A percentile compares a stretch with the other conserved stretches of the same genome.
Conservation (phyloP, 352 stramenopile species). For the Globisporangium camurandrum region DNA sequence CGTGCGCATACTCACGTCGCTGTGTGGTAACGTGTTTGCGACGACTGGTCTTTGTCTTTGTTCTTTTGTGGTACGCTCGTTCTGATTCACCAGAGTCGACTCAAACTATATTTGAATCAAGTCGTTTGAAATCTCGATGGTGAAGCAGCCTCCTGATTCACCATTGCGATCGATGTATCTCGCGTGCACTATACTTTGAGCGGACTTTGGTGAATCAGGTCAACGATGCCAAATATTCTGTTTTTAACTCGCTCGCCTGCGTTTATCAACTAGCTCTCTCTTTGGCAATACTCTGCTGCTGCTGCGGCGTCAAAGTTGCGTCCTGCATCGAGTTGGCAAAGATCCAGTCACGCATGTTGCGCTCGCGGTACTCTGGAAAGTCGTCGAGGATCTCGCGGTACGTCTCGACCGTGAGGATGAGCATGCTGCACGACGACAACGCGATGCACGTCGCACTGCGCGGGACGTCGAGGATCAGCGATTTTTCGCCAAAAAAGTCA, state of each 20-base stretch:
- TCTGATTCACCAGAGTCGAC: neutral
- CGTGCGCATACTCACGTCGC: neutral
- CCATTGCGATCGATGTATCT: too few relatives aligned
- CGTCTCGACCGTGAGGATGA: conserved; percentile 33
- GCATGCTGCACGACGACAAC: conserved; percentile 30
- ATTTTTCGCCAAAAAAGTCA: conserved; percentile 43
- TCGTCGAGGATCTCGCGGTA: conserved; percentile 36
- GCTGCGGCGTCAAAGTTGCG: neutral
- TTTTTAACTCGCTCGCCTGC: too few relatives aligned
- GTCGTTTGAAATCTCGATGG: too few relatives aligned
- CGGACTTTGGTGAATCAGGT: too few relatives aligned
- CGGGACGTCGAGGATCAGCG: conserved; percentile 32
- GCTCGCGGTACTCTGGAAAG: conserved; percentile 40
- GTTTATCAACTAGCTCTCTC: too few relatives aligned
- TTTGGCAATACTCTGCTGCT: too few relatives aligned
- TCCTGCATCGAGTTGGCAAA: conserved; percentile 13
- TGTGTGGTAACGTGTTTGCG: too few relatives aligned
- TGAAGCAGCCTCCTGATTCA: too few relatives aligned
- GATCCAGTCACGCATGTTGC: conserved; percentile 41
- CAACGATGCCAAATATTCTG: too few relatives aligned
- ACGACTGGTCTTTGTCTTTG: too few relatives aligned
- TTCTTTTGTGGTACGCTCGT: neutral
- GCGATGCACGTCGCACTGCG: conserved; percentile 35
- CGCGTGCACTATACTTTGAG: too few relatives aligned
- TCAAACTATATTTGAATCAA: too few relatives aligned